These are phyloP conservation scores for Tanacetum coccineum DNA, from an alignment of 129 eudicot genomes.

Conservation along the genomic window DNA sequence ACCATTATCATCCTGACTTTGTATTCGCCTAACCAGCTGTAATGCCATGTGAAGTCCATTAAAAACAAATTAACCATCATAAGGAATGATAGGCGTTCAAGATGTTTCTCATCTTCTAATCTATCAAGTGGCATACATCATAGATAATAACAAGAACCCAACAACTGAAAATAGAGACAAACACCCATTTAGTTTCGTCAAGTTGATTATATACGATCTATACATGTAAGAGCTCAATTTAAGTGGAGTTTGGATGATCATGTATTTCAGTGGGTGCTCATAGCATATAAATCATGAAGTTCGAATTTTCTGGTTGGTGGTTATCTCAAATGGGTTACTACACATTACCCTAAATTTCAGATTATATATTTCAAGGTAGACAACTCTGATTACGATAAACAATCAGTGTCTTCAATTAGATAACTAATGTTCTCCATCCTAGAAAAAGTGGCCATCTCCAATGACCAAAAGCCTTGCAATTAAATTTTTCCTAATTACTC, in stretches of 20 bases:
- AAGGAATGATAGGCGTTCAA: neutral
- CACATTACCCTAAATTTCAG: neutral
- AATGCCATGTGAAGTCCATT: conserved; percentile 14
- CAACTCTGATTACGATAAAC: neutral
- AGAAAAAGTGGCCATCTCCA: neutral
- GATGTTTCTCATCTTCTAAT: conserved; percentile 1
- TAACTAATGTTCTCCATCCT: neutral
- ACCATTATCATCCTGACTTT: conserved; percentile 58
- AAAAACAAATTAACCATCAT: conserved; percentile 2
- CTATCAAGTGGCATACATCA: conserved; percentile 1
- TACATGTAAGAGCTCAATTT: neutral
- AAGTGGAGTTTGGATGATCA: conserved; percentile 4
- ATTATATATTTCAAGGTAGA: conserved; percentile 7
- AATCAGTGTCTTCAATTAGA: neutral
- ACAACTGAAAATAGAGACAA: neutral
- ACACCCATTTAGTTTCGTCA: conserved; percentile 6
- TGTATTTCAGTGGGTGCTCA: conserved; percentile 4
- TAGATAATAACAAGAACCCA: neutral
- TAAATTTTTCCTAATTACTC: no score
- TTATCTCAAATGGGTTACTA: conserved; percentile 10
- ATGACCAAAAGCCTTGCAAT: neutral
- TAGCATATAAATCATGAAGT: neutral
- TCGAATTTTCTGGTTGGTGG: neutral
- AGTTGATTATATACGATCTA: neutral
- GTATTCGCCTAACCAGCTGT: conserved; percentile 85